Base-by-base conservation (phyloP, 1,139 yeast species). In the Pichia sp. region DNA sequence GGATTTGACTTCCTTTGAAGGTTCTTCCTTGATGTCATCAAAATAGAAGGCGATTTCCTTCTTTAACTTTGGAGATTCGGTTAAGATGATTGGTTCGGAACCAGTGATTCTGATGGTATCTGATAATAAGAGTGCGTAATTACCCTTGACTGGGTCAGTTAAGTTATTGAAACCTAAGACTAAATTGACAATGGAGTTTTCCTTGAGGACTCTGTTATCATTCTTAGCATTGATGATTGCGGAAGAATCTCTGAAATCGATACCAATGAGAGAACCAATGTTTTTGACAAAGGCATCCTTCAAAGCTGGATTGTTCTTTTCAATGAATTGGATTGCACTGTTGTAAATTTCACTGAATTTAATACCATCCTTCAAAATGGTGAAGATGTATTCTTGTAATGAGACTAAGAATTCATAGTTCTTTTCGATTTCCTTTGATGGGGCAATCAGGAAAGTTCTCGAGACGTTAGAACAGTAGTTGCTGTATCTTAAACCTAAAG, bases 371-470 rank as follows among this genome's bases (percentile, higher is more conserved):
- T 77, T 85, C 57, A 90, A 72, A 35, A 79, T 66, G 8, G 71
- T 63, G 14, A 81, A 67, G 27, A 89, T 76, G 60, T 83, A 81
- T 45, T 72, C 70, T 65, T 88, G 94, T 51, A 90, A 76, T 42
- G 75, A 74, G 46, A 88, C 67, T 56, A 91, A 71, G 58, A 88
- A 82, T 52, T 85, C 93, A 66, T 91, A 93, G 66, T 87, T 85
- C 43, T 72, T 71, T 56, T 86, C 94, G 73, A 89, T 83, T 54
- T 81, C 83, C 47, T 81, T 78, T 5, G 95, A 77, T 12, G 98
- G 98, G 63, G 90, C 96, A 61, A 93, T 88, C 62, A 93, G 72
- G 60, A 87, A 93, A 1, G 97, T 87, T 66, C 99, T 78, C 12
- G 85, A 93, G 45, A 91, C 72, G 59, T 88, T 89, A 4, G 97